Percentiles rank a stretch among this genome's conserved stretches.
phyloP scores from a whole-genome alignment of 169 alveolate genomes.

The Plasmodium gonderi region DNA sequence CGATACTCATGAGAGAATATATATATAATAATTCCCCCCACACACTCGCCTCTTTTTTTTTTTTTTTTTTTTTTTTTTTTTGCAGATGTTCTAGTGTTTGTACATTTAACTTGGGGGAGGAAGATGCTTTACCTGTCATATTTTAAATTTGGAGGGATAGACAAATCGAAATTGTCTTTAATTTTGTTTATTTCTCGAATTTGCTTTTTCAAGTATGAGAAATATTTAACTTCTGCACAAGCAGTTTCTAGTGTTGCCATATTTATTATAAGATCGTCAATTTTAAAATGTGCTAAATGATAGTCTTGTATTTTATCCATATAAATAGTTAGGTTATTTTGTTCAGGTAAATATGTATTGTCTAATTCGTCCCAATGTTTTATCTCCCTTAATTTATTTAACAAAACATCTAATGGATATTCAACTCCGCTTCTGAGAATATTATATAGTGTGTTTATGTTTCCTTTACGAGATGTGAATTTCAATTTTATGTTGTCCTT shows the following conservation, averaged over 20 bases:
- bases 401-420: constrained; percentile 26
- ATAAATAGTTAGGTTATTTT: constrained; percentile 2
- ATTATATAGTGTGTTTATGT: constrained; percentile 22
- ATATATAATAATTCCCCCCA: too few relatives aligned
- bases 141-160: constrained; percentile 74
- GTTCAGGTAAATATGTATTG: neutral
- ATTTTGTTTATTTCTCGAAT: constrained; percentile 77
- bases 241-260: constrained; percentile 65
- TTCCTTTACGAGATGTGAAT: neutral
- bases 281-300: neutral
- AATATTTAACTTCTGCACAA: constrained; percentile 82
- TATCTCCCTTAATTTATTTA: constrained; percentile 9
- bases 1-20: too few relatives aligned
- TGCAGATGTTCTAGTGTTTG: too few relatives aligned
- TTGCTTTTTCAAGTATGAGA: constrained; percentile 77
- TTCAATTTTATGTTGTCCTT: neutral
- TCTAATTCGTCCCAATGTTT: neutral
- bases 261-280: constrained; percentile 9
- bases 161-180: constrained; percentile 69
- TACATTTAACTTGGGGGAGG: neutral
- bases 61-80: neutral
- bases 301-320: neutral
- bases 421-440: constrained; percentile 59
- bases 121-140: constrained; percentile 77
- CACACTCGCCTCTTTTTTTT: too few relatives aligned